Evolutionary conservation across 1,284 basidiomycete genomes (phyloP).

Genomic region (Tylopilus orsonianus): DNA sequence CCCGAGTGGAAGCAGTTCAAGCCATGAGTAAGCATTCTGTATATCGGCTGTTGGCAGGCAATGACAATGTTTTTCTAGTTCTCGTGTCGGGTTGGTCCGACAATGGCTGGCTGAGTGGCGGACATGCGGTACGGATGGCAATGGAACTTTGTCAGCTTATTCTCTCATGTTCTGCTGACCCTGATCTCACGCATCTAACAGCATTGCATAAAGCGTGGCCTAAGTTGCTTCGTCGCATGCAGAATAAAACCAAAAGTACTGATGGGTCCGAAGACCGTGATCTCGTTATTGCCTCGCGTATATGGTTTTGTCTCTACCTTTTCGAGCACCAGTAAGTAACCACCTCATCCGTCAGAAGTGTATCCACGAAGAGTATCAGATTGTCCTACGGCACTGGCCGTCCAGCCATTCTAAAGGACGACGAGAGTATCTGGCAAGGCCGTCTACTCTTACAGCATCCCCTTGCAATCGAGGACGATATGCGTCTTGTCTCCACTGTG

Average conservation of each 20-base stretch:
- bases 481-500: constrained; percentile 91
- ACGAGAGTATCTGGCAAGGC: constrained; percentile 84
- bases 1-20: constrained; percentile 81
- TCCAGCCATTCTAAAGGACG: constrained; percentile 87
- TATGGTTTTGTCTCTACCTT: constrained; percentile 89
- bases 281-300: constrained; percentile 77
- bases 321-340: constrained; percentile 85
- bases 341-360: not conserved
- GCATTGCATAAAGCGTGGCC: constrained; percentile 91
- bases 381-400: constrained; percentile 92
- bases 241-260: constrained; percentile 57
- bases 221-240: constrained; percentile 72
- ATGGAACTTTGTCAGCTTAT: constrained; percentile 74
- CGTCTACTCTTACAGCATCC: constrained; percentile 84
- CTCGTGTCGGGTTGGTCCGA: constrained; percentile 89
- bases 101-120: constrained; percentile 88
- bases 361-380: constrained; percentile 37
- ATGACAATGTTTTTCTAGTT: constrained; percentile 44
- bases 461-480: constrained; percentile 87
- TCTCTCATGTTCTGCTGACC: constrained; percentile 9
- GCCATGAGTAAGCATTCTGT: constrained; percentile 73
- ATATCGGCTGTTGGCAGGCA: not conserved
- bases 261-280: constrained; percentile 70
- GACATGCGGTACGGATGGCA: constrained; percentile 91
- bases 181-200: constrained; percentile 31